These are phyloP conservation scores for Saccharomycopsis fodiens DNA, from an alignment of 805 yeast species.

Conservation along the genomic window DNA sequence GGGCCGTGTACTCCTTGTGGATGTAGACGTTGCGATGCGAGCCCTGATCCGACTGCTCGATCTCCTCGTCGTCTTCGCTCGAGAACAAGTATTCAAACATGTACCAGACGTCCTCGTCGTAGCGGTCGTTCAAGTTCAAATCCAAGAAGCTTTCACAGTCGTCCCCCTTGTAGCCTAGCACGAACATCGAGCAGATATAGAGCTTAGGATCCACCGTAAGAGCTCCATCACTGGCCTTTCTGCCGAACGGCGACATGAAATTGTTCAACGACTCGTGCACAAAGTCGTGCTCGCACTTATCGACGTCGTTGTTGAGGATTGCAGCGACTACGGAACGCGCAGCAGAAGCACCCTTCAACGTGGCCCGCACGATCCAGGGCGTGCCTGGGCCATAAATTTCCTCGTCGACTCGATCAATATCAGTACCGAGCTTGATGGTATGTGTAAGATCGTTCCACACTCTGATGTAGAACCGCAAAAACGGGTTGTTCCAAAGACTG, in stretches of 20 bases:
- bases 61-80: constrained; percentile 30
- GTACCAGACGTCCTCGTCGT: constrained; percentile 60
- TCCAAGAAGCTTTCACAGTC: constrained; percentile 48
- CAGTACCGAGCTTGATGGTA: constrained; percentile 51
- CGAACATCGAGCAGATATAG: constrained; percentile 47
- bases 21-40: constrained; percentile 20
- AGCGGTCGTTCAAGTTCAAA: constrained; percentile 42
- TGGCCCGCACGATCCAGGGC: constrained; percentile 41
- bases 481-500: constrained; percentile 52
- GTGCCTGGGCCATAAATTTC: constrained; percentile 31
- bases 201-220: constrained; percentile 50
- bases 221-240: constrained; percentile 54
- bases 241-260: constrained; percentile 60
- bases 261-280: constrained; percentile 49
- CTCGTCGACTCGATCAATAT: constrained; percentile 47
- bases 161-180: constrained; percentile 41
- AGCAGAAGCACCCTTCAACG: constrained; percentile 56
- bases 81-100: constrained; percentile 52
- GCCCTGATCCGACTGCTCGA: constrained; percentile 22
- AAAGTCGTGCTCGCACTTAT: constrained; percentile 43
- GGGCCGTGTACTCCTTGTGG: constrained; percentile 27
- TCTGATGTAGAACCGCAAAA: constrained; percentile 45
- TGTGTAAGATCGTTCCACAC: constrained; percentile 63
- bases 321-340: constrained; percentile 55
- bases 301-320: constrained; percentile 44